A percentile compares a stretch with the other conserved stretches of the same genome.
These are phyloP conservation scores for Pseudogymnoascus sp. DNA, from an alignment of 2,329 filamentous ascomycete species.

Conservation along the genomic window DNA sequence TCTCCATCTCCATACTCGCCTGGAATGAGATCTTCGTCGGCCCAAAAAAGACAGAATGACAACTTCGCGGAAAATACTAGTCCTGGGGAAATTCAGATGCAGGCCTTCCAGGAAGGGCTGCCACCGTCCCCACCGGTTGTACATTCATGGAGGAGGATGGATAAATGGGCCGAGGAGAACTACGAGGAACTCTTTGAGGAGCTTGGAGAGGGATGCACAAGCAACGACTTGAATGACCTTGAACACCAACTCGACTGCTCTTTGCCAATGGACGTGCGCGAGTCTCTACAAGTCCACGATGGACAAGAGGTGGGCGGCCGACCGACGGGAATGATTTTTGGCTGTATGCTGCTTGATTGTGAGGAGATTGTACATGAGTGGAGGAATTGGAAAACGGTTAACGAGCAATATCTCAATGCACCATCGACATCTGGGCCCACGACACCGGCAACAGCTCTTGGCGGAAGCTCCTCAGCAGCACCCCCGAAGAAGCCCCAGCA, in stretches of 20 bases:
- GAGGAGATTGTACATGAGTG: slow-evolving; percentile 98
- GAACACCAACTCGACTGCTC: slow-evolving; percentile 95
- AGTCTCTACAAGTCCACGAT: slow-evolving; percentile 84
- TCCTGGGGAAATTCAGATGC: slow-evolving; percentile 87
- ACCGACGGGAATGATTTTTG: slow-evolving; percentile 87
- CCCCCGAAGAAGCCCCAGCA: slow-evolving; percentile 54
- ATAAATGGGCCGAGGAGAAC: slow-evolving; percentile 87
- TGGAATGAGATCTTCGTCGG: slow-evolving; percentile 72
- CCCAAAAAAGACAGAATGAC: slow-evolving; percentile 49
- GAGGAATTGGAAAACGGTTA: slow-evolving; percentile 92
- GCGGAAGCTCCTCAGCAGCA: slow-evolving; percentile 55
- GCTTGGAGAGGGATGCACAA: slow-evolving; percentile 80
- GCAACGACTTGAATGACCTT: slow-evolving; percentile 92
- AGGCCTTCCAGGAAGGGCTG: slow-evolving; percentile 84
- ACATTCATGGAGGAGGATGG: slow-evolving; percentile 92
- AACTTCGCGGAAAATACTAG: slow-evolving; percentile 58
- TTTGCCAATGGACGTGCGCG: slow-evolving; percentile 83
- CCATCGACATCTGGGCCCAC: slow-evolving; percentile 49
- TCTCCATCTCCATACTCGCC: slow-evolving; percentile 75
- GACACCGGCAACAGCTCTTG: slow-evolving; percentile 62
- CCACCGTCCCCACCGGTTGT: slow-evolving; percentile 79
- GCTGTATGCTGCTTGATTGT: slow-evolving; percentile 91
- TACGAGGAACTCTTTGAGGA: slow-evolving; percentile 94
- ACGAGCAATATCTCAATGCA: slow-evolving; percentile 66
- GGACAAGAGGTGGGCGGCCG: slow-evolving; percentile 91